phyloP scores from a whole-genome alignment of 202 grass and related monocot genomes.

The Digitaria exilis region DNA sequence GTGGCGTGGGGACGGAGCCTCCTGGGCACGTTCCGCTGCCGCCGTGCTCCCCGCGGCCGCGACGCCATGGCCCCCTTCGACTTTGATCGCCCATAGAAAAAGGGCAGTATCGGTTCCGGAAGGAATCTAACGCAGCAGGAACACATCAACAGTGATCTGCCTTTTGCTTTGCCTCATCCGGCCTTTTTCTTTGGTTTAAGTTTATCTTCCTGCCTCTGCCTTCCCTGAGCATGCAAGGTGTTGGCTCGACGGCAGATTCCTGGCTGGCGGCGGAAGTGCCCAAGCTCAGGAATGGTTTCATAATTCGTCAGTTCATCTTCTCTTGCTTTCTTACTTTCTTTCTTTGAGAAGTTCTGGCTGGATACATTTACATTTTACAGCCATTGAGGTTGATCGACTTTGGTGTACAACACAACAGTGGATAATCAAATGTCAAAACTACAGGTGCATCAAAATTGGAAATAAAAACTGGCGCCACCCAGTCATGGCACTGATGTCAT shows the following conservation, averaged over 20 bases:
- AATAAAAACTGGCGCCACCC: background rate
- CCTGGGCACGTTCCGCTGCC: slow-evolving; percentile 29
- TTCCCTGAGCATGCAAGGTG: background rate
- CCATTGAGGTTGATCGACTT: background rate
- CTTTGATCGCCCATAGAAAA: background rate
- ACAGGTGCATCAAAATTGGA: background rate
- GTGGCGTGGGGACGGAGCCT: slow-evolving; percentile 1
- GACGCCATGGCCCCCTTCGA: background rate
- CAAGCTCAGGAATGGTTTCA: too few species aligned
- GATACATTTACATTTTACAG: background rate
- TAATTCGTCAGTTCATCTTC: too few species aligned
- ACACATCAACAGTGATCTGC: background rate
- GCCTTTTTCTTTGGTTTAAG: too few species aligned
- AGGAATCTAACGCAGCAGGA: background rate
- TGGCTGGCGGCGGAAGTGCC: too few species aligned
- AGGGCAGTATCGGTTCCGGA: background rate
- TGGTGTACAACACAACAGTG: too few species aligned
- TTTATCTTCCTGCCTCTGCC: background rate
- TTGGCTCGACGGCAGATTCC: background rate
- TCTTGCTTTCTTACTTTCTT: too few species aligned
- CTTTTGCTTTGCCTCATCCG: background rate
- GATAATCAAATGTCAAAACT: background rate
- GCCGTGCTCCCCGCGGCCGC: slow-evolving; percentile 33
- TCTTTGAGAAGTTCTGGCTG: too few species aligned
- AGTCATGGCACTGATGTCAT: too few species aligned